These are phyloP conservation scores for Candida glucosophila DNA, from an alignment of 1,139 yeast species.

Conservation along the genomic window DNA sequence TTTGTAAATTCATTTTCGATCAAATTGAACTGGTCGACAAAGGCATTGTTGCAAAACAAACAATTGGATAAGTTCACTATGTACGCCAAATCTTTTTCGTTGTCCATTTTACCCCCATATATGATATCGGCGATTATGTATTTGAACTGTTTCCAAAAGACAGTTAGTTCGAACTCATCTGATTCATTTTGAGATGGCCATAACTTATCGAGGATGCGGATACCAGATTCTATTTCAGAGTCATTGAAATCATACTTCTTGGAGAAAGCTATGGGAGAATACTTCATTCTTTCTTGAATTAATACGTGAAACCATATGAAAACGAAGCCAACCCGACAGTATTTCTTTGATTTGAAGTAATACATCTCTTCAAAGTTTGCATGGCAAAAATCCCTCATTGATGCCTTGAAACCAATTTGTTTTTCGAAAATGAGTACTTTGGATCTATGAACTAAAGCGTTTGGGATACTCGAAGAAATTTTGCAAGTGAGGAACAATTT, in stretches of 20 bases:
- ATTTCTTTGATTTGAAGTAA: conserved; percentile 30
- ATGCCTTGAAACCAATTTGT: conserved; percentile 49
- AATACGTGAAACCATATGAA: conserved; percentile 66
- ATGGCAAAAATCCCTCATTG: conserved; percentile 35
- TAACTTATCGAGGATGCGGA: conserved; percentile 32
- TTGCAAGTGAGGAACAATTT: conserved; percentile 55
- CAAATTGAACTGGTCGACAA: conserved; percentile 20
- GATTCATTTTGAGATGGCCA: conserved; percentile 19
- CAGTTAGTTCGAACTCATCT: too few relatives aligned
- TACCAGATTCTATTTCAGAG: conserved; percentile 34
- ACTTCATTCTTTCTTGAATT: conserved; percentile 50
- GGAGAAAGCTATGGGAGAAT: conserved; percentile 55
- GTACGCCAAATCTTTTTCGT: conserved; percentile 31
- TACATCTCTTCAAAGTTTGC: conserved; percentile 12
- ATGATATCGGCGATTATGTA: conserved; percentile 45
- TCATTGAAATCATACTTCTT: conserved; percentile 64
- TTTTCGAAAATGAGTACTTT: conserved; percentile 52
- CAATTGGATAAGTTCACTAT: conserved; percentile 15
- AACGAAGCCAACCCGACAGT: conserved; percentile 42
- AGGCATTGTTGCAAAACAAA: conserved; percentile 20
- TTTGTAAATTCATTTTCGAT: conserved; percentile 19
- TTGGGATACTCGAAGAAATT: conserved; percentile 42
- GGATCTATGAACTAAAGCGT: conserved; percentile 39
- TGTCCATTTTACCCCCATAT: conserved; percentile 70
- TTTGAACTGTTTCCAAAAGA: conserved; percentile 53